Evolutionary conservation across 805 yeast genomes (phyloP).

Genomic region (Nakazawaea anatomiae): DNA sequence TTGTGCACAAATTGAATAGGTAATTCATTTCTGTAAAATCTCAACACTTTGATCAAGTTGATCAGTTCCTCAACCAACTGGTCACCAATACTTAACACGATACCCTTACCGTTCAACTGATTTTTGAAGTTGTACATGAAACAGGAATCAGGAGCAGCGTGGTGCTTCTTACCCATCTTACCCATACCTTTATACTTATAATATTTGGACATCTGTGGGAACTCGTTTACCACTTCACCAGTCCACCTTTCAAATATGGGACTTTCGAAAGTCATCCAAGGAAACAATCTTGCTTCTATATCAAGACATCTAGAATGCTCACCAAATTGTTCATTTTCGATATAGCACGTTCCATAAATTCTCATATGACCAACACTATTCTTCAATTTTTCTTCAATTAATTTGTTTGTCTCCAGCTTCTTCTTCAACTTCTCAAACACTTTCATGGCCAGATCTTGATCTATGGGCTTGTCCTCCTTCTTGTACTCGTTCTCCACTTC

Average conservation of each 20-base stretch:
- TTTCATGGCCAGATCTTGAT: conserved; percentile 8
- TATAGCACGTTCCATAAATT: conserved; percentile 39
- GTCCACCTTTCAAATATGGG: conserved; percentile 38
- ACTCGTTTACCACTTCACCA: conserved; percentile 19
- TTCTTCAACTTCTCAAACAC: conserved; percentile 5
- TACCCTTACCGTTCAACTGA: conserved; percentile 40
- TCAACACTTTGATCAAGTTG: conserved; percentile 40
- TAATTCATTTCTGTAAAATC: conserved; percentile 41
- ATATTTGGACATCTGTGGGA: conserved; percentile 25
- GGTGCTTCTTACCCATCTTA: not conserved
- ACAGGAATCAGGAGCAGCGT: conserved; percentile 14
- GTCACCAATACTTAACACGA: conserved; percentile 49
- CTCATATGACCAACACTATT: conserved; percentile 37
- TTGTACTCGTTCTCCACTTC: conserved; percentile 4
- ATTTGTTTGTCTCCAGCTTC: not conserved
- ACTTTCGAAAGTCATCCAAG: conserved; percentile 31
- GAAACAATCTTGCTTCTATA: conserved; percentile 33
- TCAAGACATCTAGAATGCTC: conserved; percentile 19
- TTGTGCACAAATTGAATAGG: conserved; percentile 46
- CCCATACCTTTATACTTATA: conserved; percentile 7
- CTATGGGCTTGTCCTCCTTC: conserved; percentile 6
- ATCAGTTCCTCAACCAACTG: conserved; percentile 38
- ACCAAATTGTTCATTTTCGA: conserved; percentile 13
- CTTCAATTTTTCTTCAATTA: conserved; percentile 19
- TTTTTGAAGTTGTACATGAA: conserved; percentile 23